Evolutionary conservation across 2,329 filamentous ascomycete species (phyloP).

Genomic region (Calonectria montana): DNA sequence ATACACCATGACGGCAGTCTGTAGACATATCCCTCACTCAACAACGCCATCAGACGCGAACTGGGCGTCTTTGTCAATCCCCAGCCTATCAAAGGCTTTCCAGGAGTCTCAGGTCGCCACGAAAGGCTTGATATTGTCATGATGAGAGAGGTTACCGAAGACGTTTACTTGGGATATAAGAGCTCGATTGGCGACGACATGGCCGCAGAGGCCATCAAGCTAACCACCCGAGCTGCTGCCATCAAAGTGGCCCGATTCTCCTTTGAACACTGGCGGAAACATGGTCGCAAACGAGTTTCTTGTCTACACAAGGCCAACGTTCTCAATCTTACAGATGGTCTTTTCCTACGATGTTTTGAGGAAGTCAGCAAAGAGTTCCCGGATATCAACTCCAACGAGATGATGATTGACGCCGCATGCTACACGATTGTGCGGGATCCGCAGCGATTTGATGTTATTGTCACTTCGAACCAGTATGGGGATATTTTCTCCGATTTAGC

Average conservation of each 20-base stretch:
- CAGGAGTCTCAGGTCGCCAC: constrained; percentile 2
- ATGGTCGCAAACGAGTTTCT: constrained; percentile 10
- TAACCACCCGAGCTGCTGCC: constrained; percentile 17
- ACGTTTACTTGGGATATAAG: constrained; percentile 11
- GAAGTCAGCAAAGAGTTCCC: constrained; percentile 10
- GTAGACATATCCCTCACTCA: constrained; percentile 14
- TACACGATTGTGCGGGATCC: constrained; percentile 14
- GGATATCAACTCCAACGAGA: constrained; percentile 8
- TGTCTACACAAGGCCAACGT: constrained; percentile 26
- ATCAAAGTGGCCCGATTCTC: constrained; percentile 4
- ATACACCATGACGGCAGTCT: constrained; percentile 6
- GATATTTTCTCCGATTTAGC: constrained; percentile 23
- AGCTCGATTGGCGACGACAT: constrained; percentile 13
- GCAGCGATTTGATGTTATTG: constrained; percentile 12
- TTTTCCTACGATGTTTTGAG: constrained; percentile 19
- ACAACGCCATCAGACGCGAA: constrained; percentile 21
- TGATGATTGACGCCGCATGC: constrained; percentile 17
- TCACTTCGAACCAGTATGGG: constrained; percentile 17
- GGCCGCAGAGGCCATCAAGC: constrained; percentile 9
- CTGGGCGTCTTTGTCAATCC: constrained; percentile 15
- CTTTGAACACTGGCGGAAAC: constrained; percentile 8
- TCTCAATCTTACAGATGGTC: constrained; percentile 18
- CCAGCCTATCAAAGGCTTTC: constrained; percentile 10
- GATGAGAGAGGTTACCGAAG: constrained; percentile 22
- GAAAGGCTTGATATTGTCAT: constrained; percentile 10